phyloP scores from a whole-genome alignment of 345 rosid species.

The Microthlaspi erraticum region DNA sequence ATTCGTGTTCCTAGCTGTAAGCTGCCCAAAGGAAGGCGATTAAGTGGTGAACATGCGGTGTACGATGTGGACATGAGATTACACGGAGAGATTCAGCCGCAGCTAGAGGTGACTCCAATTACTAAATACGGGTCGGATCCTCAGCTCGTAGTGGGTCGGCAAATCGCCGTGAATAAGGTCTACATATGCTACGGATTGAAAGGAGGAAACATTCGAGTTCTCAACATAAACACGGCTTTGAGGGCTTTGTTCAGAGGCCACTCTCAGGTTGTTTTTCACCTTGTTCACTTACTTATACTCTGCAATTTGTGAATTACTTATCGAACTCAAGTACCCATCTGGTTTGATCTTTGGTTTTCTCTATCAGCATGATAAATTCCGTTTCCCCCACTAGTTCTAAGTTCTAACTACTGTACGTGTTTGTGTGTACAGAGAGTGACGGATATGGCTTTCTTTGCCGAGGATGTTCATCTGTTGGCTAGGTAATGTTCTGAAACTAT shows the following conservation, averaged over 20 bases:
- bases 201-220: slow-evolving; percentile 82
- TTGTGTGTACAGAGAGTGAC: slow-evolving; percentile 66
- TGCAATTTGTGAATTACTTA: slow-evolving; percentile 14
- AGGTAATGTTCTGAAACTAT: slow-evolving; percentile 53
- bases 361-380: background rate
- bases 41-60: slow-evolving; percentile 55
- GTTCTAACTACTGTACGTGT: slow-evolving; percentile 20
- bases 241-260: slow-evolving; percentile 84
- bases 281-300: background rate
- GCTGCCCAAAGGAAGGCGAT: slow-evolving; percentile 65
- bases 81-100: slow-evolving; percentile 76
- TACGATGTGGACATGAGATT: slow-evolving; percentile 71
- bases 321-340: slow-evolving; percentile 42
- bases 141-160: slow-evolving; percentile 76
- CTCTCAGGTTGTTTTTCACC: slow-evolving; percentile 57
- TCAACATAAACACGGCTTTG: slow-evolving; percentile 80
- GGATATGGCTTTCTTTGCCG: slow-evolving; percentile 94
- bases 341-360: too few relatives aligned
- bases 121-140: slow-evolving; percentile 91
- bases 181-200: slow-evolving; percentile 90
- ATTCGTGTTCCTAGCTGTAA: slow-evolving; percentile 58
- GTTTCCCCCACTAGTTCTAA: too few relatives aligned
- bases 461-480: slow-evolving; percentile 92
- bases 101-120: slow-evolving; percentile 92
- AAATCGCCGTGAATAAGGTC: slow-evolving; percentile 76